phyloP scores from a whole-genome alignment of 371 early-diverging fungal species.

The Entomophthora muscae region DNA sequence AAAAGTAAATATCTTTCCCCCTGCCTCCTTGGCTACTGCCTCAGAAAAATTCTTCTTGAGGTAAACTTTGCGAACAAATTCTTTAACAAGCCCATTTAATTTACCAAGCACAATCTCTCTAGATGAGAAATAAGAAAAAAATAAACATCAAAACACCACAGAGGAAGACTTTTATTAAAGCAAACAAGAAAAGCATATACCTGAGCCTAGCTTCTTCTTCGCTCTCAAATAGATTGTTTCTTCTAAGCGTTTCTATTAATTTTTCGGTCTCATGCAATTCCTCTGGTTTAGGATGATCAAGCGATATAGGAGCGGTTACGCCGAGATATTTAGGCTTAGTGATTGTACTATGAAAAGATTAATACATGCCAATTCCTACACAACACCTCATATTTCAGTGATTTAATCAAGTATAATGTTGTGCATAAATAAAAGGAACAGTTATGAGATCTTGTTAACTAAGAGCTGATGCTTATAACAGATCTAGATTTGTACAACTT shows the following conservation, averaged over 20 bases:
- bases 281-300: constrained; percentile 15
- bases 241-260: constrained; percentile 28
- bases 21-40: constrained; percentile 63
- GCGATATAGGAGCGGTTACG: constrained; percentile 25
- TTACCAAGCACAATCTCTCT: constrained; percentile 80
- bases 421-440: too few relatives aligned
- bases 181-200: not conserved
- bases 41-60: constrained; percentile 52
- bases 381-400: too few relatives aligned
- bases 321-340: constrained; percentile 12
- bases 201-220: constrained; percentile 28
- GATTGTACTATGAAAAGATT: too few relatives aligned
- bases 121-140: not conserved
- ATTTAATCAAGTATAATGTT: too few relatives aligned
- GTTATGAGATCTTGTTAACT: too few relatives aligned
- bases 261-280: constrained; percentile 29
- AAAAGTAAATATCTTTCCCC: constrained; percentile 98
- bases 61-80: constrained; percentile 67
- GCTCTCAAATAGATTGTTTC: constrained; percentile 36
- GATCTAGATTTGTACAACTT: too few relatives aligned
- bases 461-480: too few relatives aligned
- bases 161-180: not conserved
- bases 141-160: too few relatives aligned
- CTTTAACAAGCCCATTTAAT: constrained; percentile 67
- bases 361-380: too few relatives aligned